Percentiles rank a stretch among this genome's conserved stretches.
Evolutionary conservation across 805 yeast genomes (phyloP).

Genomic region (Saccharomycopsis vini): DNA sequence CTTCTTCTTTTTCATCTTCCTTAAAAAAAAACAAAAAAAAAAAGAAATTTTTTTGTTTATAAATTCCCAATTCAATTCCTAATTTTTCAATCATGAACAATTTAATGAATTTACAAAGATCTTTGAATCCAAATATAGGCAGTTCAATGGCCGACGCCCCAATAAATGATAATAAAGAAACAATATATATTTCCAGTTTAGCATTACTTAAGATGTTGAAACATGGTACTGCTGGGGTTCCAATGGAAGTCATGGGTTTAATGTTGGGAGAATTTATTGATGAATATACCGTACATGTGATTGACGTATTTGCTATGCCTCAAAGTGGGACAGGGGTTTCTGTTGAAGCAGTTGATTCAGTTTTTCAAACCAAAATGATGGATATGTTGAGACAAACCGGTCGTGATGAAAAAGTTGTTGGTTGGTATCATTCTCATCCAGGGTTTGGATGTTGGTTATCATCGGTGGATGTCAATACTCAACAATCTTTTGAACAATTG

Average conservation of each 20-base stretch:
- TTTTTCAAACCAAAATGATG: slow-evolving; percentile 98
- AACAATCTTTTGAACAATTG: slow-evolving; percentile 93
- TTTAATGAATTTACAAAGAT: slow-evolving; percentile 27
- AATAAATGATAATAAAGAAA: slow-evolving; percentile 89
- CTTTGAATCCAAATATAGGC: slow-evolving; percentile 34
- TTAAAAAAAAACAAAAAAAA: background rate
- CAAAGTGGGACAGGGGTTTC: slow-evolving; percentile 97
- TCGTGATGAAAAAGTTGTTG: slow-evolving; percentile 98
- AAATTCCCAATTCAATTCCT: too few relatives aligned
- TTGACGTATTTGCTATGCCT: slow-evolving; percentile 99
- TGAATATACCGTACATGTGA: slow-evolving; percentile 93
- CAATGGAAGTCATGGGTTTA: slow-evolving; percentile 91
- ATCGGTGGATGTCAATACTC: slow-evolving; percentile 94
- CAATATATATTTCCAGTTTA: slow-evolving; percentile 90
- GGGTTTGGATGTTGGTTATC: slow-evolving; percentile 99
- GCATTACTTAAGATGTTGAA: slow-evolving; percentile 94
- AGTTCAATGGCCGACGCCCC: slow-evolving; percentile 59
- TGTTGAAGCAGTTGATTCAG: slow-evolving; percentile 98
- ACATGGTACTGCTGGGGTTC: slow-evolving; percentile 90
- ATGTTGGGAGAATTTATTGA: slow-evolving; percentile 98
- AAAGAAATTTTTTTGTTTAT: too few relatives aligned
- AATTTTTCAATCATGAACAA: too few relatives aligned
- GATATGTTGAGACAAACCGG: slow-evolving; percentile 98
- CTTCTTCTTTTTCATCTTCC: background rate
- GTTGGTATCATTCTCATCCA: slow-evolving; percentile 98